A percentile compares a stretch with the other conserved stretches of the same genome.
Conservation (phyloP, 192 early-diverging fungal species). For the Phlyctochytrium bullatum region DNA sequence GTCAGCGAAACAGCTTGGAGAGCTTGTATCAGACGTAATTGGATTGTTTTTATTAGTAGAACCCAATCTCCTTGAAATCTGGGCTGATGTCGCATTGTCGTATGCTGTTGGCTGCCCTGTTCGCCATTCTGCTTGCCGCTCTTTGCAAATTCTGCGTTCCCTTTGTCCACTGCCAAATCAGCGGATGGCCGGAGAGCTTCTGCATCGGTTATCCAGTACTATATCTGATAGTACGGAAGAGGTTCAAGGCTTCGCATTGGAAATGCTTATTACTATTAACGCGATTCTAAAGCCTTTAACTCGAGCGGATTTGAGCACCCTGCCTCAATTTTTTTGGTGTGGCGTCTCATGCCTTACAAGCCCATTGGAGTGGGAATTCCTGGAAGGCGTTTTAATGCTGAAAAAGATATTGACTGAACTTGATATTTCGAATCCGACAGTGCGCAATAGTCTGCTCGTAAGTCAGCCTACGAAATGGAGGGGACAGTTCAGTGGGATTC, state of each 20-base stretch:
- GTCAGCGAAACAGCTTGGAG: constrained; percentile 28
- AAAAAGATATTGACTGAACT: constrained; percentile 59
- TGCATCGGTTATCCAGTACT: constrained; percentile 72
- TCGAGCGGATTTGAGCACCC: constrained; percentile 51
- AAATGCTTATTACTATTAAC: constrained; percentile 69
- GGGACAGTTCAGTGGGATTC: constrained; percentile 71
- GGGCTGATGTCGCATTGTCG: constrained; percentile 76
- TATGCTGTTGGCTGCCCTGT: constrained; percentile 85
- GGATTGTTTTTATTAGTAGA: constrained; percentile 43
- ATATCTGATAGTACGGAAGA: constrained; percentile 72
- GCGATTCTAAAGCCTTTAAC: constrained; percentile 60
- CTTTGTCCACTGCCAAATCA: constrained; percentile 69
- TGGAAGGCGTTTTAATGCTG: constrained; percentile 67
- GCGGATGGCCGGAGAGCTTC: constrained; percentile 73
- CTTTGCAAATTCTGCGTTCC: constrained; percentile 77
- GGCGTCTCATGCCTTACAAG: constrained; percentile 69
- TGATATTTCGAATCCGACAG: constrained; percentile 48
- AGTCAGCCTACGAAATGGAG: constrained; percentile 74
- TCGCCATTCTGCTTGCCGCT: constrained; percentile 82
- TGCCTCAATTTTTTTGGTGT: constrained; percentile 84
- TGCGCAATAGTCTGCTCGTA: constrained; percentile 49
- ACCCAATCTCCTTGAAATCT: constrained; percentile 43
- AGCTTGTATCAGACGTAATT: constrained; percentile 44
- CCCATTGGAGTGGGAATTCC: constrained; percentile 74
- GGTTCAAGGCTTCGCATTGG: constrained; percentile 78